Percentiles rank a stretch among this genome's conserved stretches.
These are phyloP conservation scores for Myxozyma lipomycoides DNA, from an alignment of 805 yeast genomes.

Conservation along the genomic window DNA sequence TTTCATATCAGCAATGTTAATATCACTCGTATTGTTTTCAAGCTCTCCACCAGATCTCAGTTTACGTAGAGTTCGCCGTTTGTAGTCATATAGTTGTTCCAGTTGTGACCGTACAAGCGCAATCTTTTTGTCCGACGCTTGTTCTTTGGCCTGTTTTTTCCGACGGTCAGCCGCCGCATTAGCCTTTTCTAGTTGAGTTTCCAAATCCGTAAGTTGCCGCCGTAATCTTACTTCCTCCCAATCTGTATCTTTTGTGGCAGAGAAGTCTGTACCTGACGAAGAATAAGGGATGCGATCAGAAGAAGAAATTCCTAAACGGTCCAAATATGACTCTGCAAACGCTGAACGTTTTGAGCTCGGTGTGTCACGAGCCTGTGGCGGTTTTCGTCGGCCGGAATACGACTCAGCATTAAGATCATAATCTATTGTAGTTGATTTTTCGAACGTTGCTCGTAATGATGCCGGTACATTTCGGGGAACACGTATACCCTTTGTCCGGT, in stretches of 20 bases:
- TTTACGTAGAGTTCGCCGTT: constrained; percentile 54
- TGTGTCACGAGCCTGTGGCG: constrained; percentile 1
- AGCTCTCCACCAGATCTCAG: constrained; percentile 35
- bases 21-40: constrained; percentile 21
- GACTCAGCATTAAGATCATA: constrained; percentile 23
- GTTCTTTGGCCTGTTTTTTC: constrained; percentile 32
- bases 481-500: constrained; percentile 76
- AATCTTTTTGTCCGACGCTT: constrained; percentile 30
- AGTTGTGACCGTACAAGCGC: constrained; percentile 56
- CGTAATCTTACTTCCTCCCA: constrained; percentile 88
- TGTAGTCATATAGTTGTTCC: constrained; percentile 77
- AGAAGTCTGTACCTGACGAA: constrained; percentile 61
- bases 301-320: constrained; percentile 31
- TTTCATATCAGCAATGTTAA: constrained; percentile 38
- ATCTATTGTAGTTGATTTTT: constrained; percentile 58
- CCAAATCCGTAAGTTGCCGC: constrained; percentile 73
- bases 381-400: constrained; percentile 8
- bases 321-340: constrained; percentile 35
- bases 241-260: constrained; percentile 66
- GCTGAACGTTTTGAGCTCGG: constrained; percentile 23
- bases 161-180: constrained; percentile 46
- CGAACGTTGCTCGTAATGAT: constrained; percentile 83
- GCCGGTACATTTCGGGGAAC: constrained; percentile 96
- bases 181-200: constrained; percentile 57
- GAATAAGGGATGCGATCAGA: constrained; percentile 42